A percentile compares a stretch with the other conserved stretches of the same genome.
Evolutionary conservation across 2,329 filamentous ascomycete genomes (phyloP).

Genomic region (Exophiala sp.): DNA sequence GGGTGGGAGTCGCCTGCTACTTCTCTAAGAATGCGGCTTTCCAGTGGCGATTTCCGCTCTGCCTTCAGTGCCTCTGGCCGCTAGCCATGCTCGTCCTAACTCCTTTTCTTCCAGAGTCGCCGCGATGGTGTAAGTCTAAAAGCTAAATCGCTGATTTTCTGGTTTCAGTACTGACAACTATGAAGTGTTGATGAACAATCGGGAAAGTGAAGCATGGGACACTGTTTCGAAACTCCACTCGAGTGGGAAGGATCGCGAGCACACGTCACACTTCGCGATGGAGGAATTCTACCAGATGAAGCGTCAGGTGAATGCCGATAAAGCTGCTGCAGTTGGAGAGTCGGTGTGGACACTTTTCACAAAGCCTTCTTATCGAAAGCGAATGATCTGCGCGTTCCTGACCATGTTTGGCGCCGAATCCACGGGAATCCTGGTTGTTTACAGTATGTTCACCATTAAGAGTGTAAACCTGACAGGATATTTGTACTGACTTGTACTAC

Average conservation of each 20-base stretch:
- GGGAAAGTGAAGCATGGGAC: slow-evolving; percentile 42
- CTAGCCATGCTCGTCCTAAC: slow-evolving; percentile 39
- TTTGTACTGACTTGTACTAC: too few species aligned
- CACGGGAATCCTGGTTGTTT: slow-evolving; percentile 2
- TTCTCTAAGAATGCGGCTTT: slow-evolving; percentile 40
- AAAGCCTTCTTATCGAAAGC: slow-evolving; percentile 4
- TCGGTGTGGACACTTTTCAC: background rate
- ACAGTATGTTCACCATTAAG: slow-evolving; percentile 31
- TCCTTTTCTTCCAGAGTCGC: slow-evolving; percentile 45
- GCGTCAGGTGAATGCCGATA: background rate
- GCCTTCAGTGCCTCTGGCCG: slow-evolving; percentile 39
- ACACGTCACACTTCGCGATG: background rate
- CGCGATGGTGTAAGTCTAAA: slow-evolving; percentile 42
- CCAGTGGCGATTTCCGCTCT: slow-evolving; percentile 46
- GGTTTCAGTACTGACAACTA: slow-evolving; percentile 24
- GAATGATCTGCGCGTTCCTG: slow-evolving; percentile 4
- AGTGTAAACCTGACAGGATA: background rate
- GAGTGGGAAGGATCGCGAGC: slow-evolving; percentile 1
- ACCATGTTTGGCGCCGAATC: background rate
- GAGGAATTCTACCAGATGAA: slow-evolving; percentile 7
- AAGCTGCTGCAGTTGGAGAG: background rate
- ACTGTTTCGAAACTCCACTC: slow-evolving; percentile 41
- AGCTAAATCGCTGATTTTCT: background rate
- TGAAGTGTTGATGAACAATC: slow-evolving; percentile 36
- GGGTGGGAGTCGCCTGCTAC: slow-evolving; percentile 45